Evolutionary conservation across 177 flowering plant species (phyloP).

Genomic region (Vitis hybrid): DNA sequence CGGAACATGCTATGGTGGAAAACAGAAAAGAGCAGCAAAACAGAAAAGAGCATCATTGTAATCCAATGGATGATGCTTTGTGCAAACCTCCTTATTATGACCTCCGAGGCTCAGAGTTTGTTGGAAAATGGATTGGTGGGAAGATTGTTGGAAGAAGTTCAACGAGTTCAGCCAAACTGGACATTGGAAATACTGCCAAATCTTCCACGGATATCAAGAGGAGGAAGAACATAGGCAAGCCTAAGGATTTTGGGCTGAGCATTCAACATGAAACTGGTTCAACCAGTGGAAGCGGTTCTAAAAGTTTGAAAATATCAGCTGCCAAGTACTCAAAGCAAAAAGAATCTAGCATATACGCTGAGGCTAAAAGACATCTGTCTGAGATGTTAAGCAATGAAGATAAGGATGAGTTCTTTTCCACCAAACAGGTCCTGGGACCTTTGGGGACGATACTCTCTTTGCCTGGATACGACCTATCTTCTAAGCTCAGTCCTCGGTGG

Average conservation of each 20-base stretch:
- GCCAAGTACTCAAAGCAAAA: conserved; percentile 15
- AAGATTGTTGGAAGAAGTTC: conserved; percentile 10
- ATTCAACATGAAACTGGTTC: conserved; percentile 20
- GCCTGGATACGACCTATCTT: conserved; percentile 35
- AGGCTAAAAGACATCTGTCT: conserved; percentile 40
- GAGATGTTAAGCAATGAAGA: conserved; percentile 28
- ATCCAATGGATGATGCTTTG: conserved; percentile 18
- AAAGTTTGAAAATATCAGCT: conserved; percentile 8
- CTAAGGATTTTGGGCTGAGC: conserved; percentile 11
- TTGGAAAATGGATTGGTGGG: conserved; percentile 4
- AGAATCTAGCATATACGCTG: conserved; percentile 29
- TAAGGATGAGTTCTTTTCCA: conserved; percentile 13
- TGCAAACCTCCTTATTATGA: conserved; percentile 10
- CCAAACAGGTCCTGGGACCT: conserved; percentile 23
- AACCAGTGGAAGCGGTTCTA: conserved; percentile 9
- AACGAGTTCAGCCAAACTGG: not conserved
- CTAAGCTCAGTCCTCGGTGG: conserved; percentile 23
- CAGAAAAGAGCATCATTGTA: conserved; percentile 26
- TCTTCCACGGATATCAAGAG: conserved; percentile 12
- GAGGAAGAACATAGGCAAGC: conserved; percentile 15
- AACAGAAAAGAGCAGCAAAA: conserved; percentile 27
- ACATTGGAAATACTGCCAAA: conserved; percentile 5
- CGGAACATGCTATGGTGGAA: conserved; percentile 35
- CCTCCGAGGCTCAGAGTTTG: conserved; percentile 6
- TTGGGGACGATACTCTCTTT: conserved; percentile 30